Base-by-base conservation (phyloP, 2,329 filamentous ascomycete species). In the Westerdykella aurantiaca region DNA sequence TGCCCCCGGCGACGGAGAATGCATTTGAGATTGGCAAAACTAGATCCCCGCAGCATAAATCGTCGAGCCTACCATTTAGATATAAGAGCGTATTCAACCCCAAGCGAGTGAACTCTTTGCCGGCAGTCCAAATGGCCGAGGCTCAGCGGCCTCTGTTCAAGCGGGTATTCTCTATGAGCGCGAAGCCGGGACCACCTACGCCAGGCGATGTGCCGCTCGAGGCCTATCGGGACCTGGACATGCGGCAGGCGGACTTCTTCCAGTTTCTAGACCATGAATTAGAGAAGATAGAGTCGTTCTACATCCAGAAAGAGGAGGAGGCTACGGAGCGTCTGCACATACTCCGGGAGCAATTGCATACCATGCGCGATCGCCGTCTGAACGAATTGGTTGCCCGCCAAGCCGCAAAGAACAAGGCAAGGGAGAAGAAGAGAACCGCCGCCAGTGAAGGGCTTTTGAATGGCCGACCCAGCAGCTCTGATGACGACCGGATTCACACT, bases 221-320 rank as follows among this genome's bases (percentile, higher is more conserved):
- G 44, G 72, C 75, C 2, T 74, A 77, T 39, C 77, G 81, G 34
- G 77, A 87, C 33, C 75, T 94, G 3, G 84, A 86, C 37, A 74
- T 82, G 44, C 78, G 82, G 14, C 83, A 95, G 64, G 78, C 77
- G n/a, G 87, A 95, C 12, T 97, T 98, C 61, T 91, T 90, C 64
- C 69, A 74, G 0, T 98, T 93, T 58, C 72, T 98, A 42, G 88
- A 96, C 55, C 72, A 72, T 9, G 86, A 98, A 68, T 73, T 98
- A 12, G 76, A 83, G n/a, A 98, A 97, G 69, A 88, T 98, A 10
- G 90, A 98, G 62, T 70, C 74, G 0, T 98, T 98, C 60, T 97
- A 97, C 72, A 82, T 80, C 55, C 72, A 80, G 53, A 96, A 96
- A 62, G 93, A 98, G 62, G 78, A 86, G 22, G 88, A 96, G 61